Evolutionary conservation across 306 rosid species (phyloP), one percentile per base, ranked within the genome.

Genomic region (Castanea sativa): DNA sequence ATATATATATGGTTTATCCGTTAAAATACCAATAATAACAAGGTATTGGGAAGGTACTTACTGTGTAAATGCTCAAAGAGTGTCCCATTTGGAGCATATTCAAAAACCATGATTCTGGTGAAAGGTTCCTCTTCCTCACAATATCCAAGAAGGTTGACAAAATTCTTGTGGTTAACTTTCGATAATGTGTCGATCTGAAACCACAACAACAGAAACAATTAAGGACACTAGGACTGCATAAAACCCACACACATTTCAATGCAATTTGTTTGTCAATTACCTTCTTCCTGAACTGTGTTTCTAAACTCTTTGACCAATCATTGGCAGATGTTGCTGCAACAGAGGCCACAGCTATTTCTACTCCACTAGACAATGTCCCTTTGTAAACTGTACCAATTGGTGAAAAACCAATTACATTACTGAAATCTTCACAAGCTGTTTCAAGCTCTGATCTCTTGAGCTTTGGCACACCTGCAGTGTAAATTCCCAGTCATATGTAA

Each of bases 351-450:
- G 98, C 96, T 80, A 95, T 95, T 88, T 95, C 99, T 0, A 95
- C 98, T 71, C 99, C 99, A 45, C 83, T 93, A 52, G 99, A 95
- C 80, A 95, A 85, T 69, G 99, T 95, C 85, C 99, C 99, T 88
- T 95, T 95, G 86, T 90, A 93, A 79, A 91, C 86, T 52, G 92
- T 89, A 38, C 97, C 97, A 43, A 89, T 79, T n/a, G 96, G 83
- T 73, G 94, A 90, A 79, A 89, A 80, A 58, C 94, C 94, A 61
- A 95, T 84, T 18, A 95, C 96, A 74, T 95, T 95, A 82, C 99
- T 95, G 80, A 95, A 95, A 91, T 92, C 99, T 84, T 95, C 99
- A 73, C 99, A 95, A 35, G 99, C 97, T 77, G 86, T 88, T 87
- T 81, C 92, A 78, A 95, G 90, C 87, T 95, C 99, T 65, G 94